Conservation (phyloP, 2,329 filamentous ascomycete genomes). For the Aureobasidium vineae region DNA sequence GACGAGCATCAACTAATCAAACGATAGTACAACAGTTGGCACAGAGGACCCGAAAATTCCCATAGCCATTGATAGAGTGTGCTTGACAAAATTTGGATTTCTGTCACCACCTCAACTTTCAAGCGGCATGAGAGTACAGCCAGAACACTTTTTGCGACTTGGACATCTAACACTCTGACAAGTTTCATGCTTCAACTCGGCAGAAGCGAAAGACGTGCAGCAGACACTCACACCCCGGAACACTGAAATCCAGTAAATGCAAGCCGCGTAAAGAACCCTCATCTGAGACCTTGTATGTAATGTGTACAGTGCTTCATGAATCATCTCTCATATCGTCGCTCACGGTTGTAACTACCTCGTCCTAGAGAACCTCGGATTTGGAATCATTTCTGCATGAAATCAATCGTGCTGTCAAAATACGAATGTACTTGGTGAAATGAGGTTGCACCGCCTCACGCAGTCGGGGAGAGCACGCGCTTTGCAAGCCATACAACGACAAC, state of each 20-base stretch:
- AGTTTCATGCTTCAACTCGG: too few relatives aligned
- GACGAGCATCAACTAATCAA: background rate
- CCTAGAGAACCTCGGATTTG: background rate
- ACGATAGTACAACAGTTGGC: background rate
- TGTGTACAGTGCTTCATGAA: too few relatives aligned
- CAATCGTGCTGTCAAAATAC: background rate
- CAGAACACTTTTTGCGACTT: too few relatives aligned
- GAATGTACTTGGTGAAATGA: background rate
- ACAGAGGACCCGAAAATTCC: background rate
- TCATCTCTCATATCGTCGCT: background rate
- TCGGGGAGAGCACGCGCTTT: background rate
- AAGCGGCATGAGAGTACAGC: too few relatives aligned
- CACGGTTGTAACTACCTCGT: background rate
- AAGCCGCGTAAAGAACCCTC: background rate
- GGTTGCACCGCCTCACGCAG: constrained; percentile 1
- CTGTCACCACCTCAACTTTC: too few relatives aligned
- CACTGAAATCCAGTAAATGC: too few relatives aligned
- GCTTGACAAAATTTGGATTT: background rate
- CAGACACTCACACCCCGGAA: too few relatives aligned
- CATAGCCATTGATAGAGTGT: background rate
- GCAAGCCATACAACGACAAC: constrained; percentile 11
- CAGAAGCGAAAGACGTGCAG: too few relatives aligned
- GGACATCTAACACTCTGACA: too few relatives aligned
- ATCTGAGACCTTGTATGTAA: background rate
- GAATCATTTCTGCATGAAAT: background rate